Percentiles rank a stretch among this genome's conserved stretches.
Conservation (phyloP, 75 land plant species). For the Gnetum montanum region DNA sequence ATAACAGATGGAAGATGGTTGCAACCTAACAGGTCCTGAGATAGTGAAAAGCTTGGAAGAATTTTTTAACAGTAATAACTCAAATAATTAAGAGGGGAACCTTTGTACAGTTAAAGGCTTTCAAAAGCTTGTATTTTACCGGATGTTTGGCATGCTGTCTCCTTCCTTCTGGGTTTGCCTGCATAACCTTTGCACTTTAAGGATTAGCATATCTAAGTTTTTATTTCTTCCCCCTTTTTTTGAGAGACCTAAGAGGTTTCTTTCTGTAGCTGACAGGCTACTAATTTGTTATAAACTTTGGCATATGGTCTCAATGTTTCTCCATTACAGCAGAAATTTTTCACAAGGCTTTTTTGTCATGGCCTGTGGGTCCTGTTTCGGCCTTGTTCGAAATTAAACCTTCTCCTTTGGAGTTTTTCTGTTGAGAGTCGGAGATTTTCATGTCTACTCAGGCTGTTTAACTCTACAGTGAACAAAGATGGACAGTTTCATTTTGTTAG, state of each 20-base stretch:
- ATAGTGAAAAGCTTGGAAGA: constrained; percentile 4
- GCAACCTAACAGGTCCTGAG: background rate
- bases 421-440: no score
- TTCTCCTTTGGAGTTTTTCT: constrained; percentile 1
- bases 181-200: no score
- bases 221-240: background rate
- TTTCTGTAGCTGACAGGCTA: background rate
- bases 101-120: background rate
- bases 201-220: no score
- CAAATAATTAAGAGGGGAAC: background rate
- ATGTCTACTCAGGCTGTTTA: no score
- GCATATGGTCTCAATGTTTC: background rate
- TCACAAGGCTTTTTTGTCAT: constrained; percentile 4
- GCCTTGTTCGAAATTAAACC: background rate
- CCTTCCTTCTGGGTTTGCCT: background rate
- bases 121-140: background rate
- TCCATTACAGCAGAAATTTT: constrained; percentile 1
- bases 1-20: constrained; percentile 5
- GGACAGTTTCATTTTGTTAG: no score
- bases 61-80: background rate
- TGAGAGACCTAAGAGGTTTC: background rate
- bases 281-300: background rate
- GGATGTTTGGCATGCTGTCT: background rate
- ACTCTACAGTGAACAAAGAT: no score
- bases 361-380: background rate